These are phyloP conservation scores for Pulveroboletus frians DNA, from an alignment of 768 basidiomycete genomes.

Conservation along the genomic window DNA sequence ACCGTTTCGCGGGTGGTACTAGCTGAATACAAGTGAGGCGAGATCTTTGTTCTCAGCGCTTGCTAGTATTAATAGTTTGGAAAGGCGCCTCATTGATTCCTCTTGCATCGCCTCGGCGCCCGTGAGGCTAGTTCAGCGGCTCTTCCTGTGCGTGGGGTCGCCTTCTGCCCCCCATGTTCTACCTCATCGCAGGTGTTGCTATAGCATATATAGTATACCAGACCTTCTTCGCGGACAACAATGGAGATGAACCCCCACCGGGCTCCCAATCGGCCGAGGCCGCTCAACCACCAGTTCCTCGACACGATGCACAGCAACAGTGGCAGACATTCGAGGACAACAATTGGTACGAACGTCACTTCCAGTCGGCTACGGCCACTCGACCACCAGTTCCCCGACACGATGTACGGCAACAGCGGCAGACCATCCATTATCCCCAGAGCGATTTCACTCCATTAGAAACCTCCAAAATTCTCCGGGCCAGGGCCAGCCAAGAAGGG, in stretches of 20 bases:
- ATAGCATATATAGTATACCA: constrained; percentile 14
- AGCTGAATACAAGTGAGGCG: too few species aligned
- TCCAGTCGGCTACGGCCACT: neutral
- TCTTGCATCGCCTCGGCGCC: neutral
- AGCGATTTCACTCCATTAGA: neutral
- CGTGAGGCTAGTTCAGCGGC: neutral
- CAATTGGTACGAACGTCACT: neutral
- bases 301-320: constrained; percentile 8
- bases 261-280: neutral
- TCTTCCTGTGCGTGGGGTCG: neutral
- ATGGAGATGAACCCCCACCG: neutral
- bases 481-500: constrained; percentile 70
- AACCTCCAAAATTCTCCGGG: constrained; percentile 60
- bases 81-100: neutral
- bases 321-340: neutral
- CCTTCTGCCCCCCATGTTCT: constrained; percentile 9
- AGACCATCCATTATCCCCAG: neutral
- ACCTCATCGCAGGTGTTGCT: constrained; percentile 7
- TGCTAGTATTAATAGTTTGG: neutral
- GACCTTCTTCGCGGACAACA: constrained; percentile 1
- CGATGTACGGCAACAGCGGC: constrained; percentile 8
- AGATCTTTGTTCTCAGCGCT: too few species aligned
- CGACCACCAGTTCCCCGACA: neutral
- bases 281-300: neutral
- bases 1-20: constrained; percentile 7